Evolutionary conservation across 2,329 filamentous ascomycete genomes (phyloP).

Genomic region (Ophiocordyceps sinensis): DNA sequence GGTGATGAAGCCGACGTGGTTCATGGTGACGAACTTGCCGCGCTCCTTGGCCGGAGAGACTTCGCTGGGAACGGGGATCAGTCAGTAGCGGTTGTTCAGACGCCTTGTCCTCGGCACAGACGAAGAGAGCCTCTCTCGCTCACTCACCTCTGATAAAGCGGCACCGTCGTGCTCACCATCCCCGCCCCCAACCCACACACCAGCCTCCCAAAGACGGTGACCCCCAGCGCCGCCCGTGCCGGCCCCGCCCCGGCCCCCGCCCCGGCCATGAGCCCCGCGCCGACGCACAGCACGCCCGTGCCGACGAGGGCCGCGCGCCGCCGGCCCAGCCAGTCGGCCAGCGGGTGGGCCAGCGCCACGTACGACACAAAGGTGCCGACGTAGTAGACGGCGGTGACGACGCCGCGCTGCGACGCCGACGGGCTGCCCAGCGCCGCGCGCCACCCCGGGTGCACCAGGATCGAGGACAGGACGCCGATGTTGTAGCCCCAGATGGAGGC

Average conservation of each 20-base stretch:
- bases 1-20: slow-evolving; percentile 42
- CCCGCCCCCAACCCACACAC: slow-evolving; percentile 38
- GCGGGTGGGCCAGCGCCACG: slow-evolving; percentile 35
- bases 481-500: slow-evolving; percentile 46
- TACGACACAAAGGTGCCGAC: slow-evolving; percentile 41
- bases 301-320: slow-evolving; percentile 35
- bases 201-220: slow-evolving; percentile 36
- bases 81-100: too few species aligned
- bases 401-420: slow-evolving; percentile 28
- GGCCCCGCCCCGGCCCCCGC: too few species aligned
- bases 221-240: slow-evolving; percentile 24
- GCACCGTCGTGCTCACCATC: slow-evolving; percentile 40
- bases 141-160: slow-evolving; percentile 31
- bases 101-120: too few species aligned
- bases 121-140: too few species aligned
- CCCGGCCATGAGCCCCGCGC: slow-evolving; percentile 14
- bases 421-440: slow-evolving; percentile 28
- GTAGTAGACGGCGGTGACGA: slow-evolving; percentile 44
- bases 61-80: slow-evolving; percentile 31
- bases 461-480: slow-evolving; percentile 39
- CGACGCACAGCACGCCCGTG: slow-evolving; percentile 29
- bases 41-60: slow-evolving; percentile 37
- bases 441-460: slow-evolving; percentile 42
- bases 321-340: slow-evolving; percentile 35
- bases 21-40: slow-evolving; percentile 42